Percentiles rank a stretch among this genome's conserved stretches.
Evolutionary conservation across 2,329 filamentous ascomycete species (phyloP).

Genomic region (Dryadomyces quercivorus): DNA sequence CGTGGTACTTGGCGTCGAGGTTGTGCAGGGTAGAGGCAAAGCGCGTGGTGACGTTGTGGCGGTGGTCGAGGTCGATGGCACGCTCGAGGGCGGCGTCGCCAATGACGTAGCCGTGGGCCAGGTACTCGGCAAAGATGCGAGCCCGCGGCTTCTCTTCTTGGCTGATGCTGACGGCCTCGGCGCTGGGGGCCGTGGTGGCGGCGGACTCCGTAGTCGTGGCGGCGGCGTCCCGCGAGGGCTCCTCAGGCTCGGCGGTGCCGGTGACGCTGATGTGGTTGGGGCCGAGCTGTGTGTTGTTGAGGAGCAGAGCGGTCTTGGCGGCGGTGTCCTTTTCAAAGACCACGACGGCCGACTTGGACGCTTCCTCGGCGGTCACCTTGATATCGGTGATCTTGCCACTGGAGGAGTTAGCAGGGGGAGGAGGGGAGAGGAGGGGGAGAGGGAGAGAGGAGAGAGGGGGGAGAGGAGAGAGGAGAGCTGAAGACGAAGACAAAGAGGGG

Average conservation of each 20-base stretch:
- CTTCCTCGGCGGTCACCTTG: conserved; percentile 56
- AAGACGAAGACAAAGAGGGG: background rate
- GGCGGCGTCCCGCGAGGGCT: conserved; percentile 30
- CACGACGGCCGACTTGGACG: conserved; percentile 75
- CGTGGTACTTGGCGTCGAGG: conserved; percentile 79
- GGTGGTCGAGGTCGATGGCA: conserved; percentile 77
- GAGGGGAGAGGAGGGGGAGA: background rate
- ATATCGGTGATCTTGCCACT: conserved; percentile 87
- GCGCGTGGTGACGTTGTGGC: conserved; percentile 71
- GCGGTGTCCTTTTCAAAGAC: conserved; percentile 95
- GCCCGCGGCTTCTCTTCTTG: conserved; percentile 96
- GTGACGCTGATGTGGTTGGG: conserved; percentile 69
- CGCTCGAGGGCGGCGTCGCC: conserved; percentile 63
- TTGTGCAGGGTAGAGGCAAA: conserved; percentile 67
- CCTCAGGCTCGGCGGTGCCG: conserved; percentile 50
- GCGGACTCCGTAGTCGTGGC: conserved; percentile 16
- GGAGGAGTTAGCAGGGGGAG: conserved; percentile 6
- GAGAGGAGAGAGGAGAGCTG: background rate
- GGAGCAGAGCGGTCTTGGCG: conserved; percentile 88
- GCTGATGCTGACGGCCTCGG: conserved; percentile 57
- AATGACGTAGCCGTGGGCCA: conserved; percentile 85
- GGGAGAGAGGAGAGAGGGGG: background rate
- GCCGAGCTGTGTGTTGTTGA: conserved; percentile 93
- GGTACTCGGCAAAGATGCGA: conserved; percentile 90
- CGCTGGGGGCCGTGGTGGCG: conserved; percentile 24